phyloP scores from a whole-genome alignment of 2,329 filamentous ascomycete genomes.

The Fusarium sp. region DNA sequence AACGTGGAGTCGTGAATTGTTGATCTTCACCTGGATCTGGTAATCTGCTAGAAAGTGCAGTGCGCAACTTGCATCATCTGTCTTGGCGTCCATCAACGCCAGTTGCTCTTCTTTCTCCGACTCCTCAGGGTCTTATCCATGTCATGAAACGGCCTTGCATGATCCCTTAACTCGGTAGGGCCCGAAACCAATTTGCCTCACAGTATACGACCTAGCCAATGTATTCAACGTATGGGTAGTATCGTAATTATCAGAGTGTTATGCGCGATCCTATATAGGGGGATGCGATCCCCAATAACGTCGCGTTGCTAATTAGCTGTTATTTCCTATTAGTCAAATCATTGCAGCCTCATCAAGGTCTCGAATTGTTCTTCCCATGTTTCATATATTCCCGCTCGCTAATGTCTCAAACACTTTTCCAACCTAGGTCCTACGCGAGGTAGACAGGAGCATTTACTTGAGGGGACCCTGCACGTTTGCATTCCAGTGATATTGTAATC shows the following conservation, averaged over 20 bases:
- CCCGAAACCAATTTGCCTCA: constrained; percentile 19
- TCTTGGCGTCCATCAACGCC: constrained; percentile 33
- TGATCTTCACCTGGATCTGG: constrained; percentile 25
- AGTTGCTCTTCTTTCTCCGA: not conserved
- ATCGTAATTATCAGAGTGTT: constrained; percentile 6
- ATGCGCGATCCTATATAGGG: constrained; percentile 12
- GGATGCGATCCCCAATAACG: not conserved
- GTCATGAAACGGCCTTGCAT: constrained; percentile 33
- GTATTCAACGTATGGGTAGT: not conserved
- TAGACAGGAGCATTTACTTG: not conserved
- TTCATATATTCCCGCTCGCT: constrained; percentile 15
- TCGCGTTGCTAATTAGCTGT: not conserved
- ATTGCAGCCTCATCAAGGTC: not conserved
- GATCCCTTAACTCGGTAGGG: constrained; percentile 24
- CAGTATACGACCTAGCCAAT: not conserved
- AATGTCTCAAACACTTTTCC: constrained; percentile 24
- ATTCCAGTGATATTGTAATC: constrained; percentile 2
- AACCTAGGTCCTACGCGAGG: constrained; percentile 14
- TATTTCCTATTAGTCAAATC: constrained; percentile 18
- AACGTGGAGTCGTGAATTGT: not conserved
- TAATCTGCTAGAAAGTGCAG: not conserved
- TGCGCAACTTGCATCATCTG: constrained; percentile 8
- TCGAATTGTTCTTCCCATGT: constrained; percentile 23
- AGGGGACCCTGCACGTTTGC: constrained; percentile 11
- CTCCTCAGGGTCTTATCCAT: constrained; percentile 5